Evolutionary conservation across 352 stramenopile genomes (phyloP).

Genomic region (Phytopythium cucurbitacearum): DNA sequence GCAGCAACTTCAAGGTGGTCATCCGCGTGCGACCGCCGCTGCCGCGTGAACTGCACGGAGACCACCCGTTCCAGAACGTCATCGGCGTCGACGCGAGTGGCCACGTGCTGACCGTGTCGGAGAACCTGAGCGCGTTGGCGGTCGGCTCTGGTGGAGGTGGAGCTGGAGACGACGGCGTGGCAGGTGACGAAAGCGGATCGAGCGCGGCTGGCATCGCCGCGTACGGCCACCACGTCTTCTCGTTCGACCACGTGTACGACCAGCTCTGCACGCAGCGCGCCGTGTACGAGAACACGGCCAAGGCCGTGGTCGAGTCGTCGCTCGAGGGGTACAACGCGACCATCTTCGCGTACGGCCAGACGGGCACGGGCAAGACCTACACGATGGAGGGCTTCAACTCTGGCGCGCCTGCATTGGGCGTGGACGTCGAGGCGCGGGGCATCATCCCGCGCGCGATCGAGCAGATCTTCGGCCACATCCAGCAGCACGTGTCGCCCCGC

Average conservation of each 20-base stretch:
- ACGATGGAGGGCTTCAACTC: slow-evolving; percentile 96
- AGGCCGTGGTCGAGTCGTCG: slow-evolving; percentile 89
- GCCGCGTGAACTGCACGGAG: slow-evolving; percentile 82
- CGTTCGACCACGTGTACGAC: slow-evolving; percentile 94
- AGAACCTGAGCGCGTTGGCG: slow-evolving; percentile 63
- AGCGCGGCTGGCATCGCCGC: slow-evolving; percentile 23
- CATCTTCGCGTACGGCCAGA: slow-evolving; percentile 90
- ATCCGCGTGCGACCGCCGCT: slow-evolving; percentile 89
- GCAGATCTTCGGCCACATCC: slow-evolving; percentile 93
- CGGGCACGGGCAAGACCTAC: slow-evolving; percentile 92
- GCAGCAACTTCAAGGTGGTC: slow-evolving; percentile 91
- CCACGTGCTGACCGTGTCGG: slow-evolving; percentile 86
- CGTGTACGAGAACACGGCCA: slow-evolving; percentile 93
- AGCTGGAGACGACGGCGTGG: slow-evolving; percentile 5
- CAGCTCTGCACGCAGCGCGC: slow-evolving; percentile 86
- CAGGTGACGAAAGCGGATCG: slow-evolving; percentile 4
- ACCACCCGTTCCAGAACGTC: slow-evolving; percentile 89
- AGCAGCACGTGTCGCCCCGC: slow-evolving; percentile 75
- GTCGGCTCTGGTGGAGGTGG: slow-evolving; percentile 19
- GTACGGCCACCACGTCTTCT: slow-evolving; percentile 89
- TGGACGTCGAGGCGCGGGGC: slow-evolving; percentile 82
- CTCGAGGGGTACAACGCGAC: slow-evolving; percentile 92
- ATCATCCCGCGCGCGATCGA: slow-evolving; percentile 98
- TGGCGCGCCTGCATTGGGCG: slow-evolving; percentile 31
- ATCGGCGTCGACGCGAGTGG: slow-evolving; percentile 83